Percentiles rank a stretch among this genome's conserved stretches.
These are phyloP conservation scores for Citrus medica DNA, from an alignment of 345 rosid genomes.

Conservation along the genomic window DNA sequence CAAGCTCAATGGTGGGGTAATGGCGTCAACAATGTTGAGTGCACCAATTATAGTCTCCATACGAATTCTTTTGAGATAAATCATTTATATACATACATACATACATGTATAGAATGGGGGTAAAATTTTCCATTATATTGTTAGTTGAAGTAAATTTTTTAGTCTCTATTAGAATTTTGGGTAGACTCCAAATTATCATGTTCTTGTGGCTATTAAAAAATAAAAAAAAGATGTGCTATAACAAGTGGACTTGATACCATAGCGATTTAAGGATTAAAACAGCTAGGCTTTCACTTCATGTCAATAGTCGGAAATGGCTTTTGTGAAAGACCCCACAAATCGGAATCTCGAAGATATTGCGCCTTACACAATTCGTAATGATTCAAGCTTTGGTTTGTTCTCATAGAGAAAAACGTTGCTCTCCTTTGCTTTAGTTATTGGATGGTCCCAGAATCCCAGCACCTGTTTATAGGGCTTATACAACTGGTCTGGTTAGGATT, in stretches of 20 bases:
- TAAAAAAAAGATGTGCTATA: neutral
- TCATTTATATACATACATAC: no score
- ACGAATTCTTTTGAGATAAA: no score
- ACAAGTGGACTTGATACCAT: constrained; percentile 2
- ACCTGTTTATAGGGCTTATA: neutral
- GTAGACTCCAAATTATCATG: no score
- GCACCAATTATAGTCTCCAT: no score
- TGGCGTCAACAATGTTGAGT: no score
- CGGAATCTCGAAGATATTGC: constrained; percentile 39
- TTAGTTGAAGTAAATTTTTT: no score
- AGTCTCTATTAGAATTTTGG: no score
- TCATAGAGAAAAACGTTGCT: constrained; percentile 6
- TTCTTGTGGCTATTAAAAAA: no score
- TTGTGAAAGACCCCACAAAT: constrained; percentile 29
- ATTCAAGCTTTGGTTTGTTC: constrained; percentile 19
- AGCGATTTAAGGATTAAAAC: neutral
- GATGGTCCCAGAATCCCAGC: constrained; percentile 22
- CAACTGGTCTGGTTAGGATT: neutral
- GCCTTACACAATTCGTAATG: constrained; percentile 5
- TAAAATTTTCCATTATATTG: no score
- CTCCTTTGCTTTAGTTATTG: neutral
- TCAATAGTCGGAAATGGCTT: neutral
- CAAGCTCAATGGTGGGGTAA: no score
- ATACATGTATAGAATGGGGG: no score
- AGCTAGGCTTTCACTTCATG: neutral